Evolutionary conservation across 2,329 filamentous ascomycete species (phyloP), one percentile per base, ranked within the genome.

Genomic region (Colletotrichum salicis): DNA sequence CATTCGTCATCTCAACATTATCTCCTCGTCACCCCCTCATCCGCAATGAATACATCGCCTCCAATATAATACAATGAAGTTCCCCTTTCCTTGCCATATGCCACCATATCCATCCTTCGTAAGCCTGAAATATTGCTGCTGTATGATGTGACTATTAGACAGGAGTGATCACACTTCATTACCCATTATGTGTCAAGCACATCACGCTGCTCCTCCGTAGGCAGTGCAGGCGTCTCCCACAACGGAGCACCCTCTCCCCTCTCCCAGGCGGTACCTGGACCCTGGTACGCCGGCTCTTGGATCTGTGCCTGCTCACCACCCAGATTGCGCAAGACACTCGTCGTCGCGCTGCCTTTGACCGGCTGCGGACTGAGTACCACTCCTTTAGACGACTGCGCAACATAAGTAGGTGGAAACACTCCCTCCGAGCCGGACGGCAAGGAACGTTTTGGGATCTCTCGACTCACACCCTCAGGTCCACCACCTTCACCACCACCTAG

Each of bases 381-480:
- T 22, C 65, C 67, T 55, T 62, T 67, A 55, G 83, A 79, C 27
- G 80, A 78, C 60, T 80, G 83, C 70, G 83, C 78, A 70, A 84
- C 80, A 77, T 86, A 86, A 62, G 83, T 85, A 57, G 85, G 84
- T 55, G 84, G 85, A 62, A 77, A 76, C 56, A 82, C 76, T 61
- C 81, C 82, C 75, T 88, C 87, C 4, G 88, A 89, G 64, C 88
- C 87, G 77, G 85, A 88, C 33, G 88, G 88, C 51, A 89, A 76
- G 66, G 84, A 77, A 66, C 88, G 83, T 63, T 81, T 80, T 56
- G 88, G 87, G 51, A 89, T 84, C 64, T 86, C 80, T 74, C 78
- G 80, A 76, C 79, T 81, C 75, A 78, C 78, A 70, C 77, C 76
- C 58, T 76, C 74, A 57, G 77, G 76, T 8, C 60, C 70, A 73